phyloP scores from a whole-genome alignment of 371 early-diverging fungal species.

The Mucor racemosus region DNA sequence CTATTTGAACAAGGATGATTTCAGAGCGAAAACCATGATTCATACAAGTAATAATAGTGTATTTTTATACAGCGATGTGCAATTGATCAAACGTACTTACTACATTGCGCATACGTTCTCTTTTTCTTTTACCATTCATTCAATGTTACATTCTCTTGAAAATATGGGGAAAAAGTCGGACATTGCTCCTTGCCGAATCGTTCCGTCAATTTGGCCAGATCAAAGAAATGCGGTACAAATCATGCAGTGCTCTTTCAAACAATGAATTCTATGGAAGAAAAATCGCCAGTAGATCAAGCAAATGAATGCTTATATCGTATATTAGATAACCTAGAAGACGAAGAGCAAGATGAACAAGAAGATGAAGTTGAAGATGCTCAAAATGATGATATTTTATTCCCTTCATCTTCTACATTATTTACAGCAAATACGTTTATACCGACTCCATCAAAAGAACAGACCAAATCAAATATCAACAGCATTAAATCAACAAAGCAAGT shows the following conservation, averaged over 20 bases:
- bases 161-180: conserved; percentile 5
- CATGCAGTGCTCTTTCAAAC: background rate
- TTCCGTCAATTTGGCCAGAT: background rate
- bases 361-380: background rate
- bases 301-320: background rate
- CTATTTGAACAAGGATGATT: background rate
- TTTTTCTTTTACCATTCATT: background rate
- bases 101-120: too few species aligned
- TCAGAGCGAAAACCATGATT: background rate
- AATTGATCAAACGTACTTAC: too few species aligned
- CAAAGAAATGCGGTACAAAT: background rate
- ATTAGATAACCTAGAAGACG: background rate
- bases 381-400: background rate
- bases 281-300: background rate
- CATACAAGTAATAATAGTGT: background rate
- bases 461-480: background rate
- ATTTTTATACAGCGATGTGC: too few species aligned
- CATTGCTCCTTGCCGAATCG: background rate
- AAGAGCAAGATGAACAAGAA: background rate
- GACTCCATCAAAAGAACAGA: background rate
- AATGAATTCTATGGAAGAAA: background rate
- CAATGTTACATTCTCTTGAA: background rate
- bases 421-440: conserved; percentile 4
- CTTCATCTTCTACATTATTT: background rate
- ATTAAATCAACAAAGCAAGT: background rate